Evolutionary conservation across 371 early-diverging fungal species (phyloP).

Genomic region (Mortierella sp.): DNA sequence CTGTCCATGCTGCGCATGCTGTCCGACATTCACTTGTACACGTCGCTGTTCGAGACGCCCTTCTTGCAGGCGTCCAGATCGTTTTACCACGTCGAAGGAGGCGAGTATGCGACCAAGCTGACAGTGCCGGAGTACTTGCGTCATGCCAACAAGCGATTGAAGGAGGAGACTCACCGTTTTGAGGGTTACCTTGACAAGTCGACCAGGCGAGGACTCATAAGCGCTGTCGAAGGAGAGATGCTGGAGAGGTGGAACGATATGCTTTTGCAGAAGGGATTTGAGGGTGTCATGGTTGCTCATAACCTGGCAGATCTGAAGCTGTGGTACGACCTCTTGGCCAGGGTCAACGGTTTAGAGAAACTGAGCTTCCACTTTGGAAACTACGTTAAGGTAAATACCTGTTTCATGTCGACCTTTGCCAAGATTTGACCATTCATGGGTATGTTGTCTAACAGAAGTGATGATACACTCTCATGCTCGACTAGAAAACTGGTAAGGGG

Average conservation of each 20-base stretch:
- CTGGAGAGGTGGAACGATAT: conserved; percentile 70
- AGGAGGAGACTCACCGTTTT: conserved; percentile 79
- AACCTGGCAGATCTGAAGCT: conserved; percentile 69
- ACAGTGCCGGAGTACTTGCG: conserved; percentile 73
- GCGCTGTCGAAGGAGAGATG: conserved; percentile 73
- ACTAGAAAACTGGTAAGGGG: conserved; percentile 72
- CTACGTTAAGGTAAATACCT: conserved; percentile 61
- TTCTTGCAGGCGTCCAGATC: conserved; percentile 74
- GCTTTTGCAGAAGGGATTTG: conserved; percentile 83
- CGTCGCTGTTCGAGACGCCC: conserved; percentile 73
- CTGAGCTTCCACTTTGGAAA: conserved; percentile 54
- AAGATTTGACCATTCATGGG: no score
- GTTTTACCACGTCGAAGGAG: conserved; percentile 81
- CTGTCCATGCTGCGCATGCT: conserved; percentile 82
- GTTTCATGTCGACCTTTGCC: neutral
- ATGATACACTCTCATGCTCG: neutral
- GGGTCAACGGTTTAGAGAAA: conserved; percentile 61
- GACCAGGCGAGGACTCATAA: conserved; percentile 70
- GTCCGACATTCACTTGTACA: conserved; percentile 82
- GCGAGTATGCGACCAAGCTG: conserved; percentile 59
- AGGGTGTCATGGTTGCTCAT: conserved; percentile 72
- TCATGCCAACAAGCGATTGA: conserved; percentile 72
- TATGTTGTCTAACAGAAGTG: neutral
- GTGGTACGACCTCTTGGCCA: conserved; percentile 68
- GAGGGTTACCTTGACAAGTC: conserved; percentile 77